Evolutionary conservation across 2,329 filamentous ascomycete genomes (phyloP).

Genomic region (Fusarium sp.): DNA sequence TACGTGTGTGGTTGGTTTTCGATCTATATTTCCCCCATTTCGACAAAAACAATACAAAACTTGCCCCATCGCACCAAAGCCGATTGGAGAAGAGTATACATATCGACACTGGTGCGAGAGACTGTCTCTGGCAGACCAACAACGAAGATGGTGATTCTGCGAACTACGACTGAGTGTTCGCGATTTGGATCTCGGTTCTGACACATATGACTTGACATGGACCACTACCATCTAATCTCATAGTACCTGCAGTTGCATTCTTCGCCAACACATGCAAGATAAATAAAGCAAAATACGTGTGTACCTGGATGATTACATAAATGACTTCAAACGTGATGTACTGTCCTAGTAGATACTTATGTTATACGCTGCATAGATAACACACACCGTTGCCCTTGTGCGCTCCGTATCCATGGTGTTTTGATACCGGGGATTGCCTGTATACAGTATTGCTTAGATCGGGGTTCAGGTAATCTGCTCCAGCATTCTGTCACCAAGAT

Average conservation of each 20-base stretch:
- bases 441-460: neutral
- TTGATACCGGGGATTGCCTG: neutral
- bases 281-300: conserved; percentile 25
- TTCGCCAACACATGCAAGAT: conserved; percentile 30
- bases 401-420: neutral
- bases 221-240: conserved; percentile 17
- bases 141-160: conserved; percentile 31
- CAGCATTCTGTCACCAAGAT: neutral
- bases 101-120: conserved; percentile 2
- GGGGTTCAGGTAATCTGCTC: neutral
- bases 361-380: neutral
- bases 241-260: conserved; percentile 25
- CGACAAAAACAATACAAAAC: conserved; percentile 13
- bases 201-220: conserved; percentile 21
- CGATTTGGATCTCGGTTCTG: conserved; percentile 25
- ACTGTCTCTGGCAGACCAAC: conserved; percentile 1
- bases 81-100: conserved; percentile 5
- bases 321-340: conserved; percentile 21
- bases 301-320: conserved; percentile 5
- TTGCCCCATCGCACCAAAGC: neutral
- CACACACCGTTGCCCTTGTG: neutral
- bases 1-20: conserved; percentile 12
- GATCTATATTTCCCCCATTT: neutral
- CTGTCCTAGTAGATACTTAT: neutral
- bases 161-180: conserved; percentile 18